phyloP scores from a whole-genome alignment of 176 grass and related monocot species.

The Aegilops speltoides region DNA sequence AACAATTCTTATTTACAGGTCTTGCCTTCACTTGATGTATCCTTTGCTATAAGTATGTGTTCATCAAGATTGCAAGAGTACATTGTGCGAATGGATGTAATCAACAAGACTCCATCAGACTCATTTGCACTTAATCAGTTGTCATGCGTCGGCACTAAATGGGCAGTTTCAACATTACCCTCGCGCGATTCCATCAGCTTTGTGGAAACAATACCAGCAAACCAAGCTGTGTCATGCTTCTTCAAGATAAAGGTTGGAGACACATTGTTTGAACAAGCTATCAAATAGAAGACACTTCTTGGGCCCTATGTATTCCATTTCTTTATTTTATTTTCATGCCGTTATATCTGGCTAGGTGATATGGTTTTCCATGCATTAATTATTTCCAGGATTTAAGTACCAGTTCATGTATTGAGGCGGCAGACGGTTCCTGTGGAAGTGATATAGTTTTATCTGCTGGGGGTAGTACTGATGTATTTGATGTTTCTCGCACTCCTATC shows the following conservation, averaged over 20 bases:
- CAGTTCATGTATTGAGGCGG: constrained; percentile 39
- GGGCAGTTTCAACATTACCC: constrained; percentile 68
- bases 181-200: constrained; percentile 52
- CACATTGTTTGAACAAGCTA: not conserved
- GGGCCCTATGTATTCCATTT: not conserved
- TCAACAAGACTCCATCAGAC: constrained; percentile 66
- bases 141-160: constrained; percentile 76
- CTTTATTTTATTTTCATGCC: constrained; percentile 3
- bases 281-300: constrained; percentile 4
- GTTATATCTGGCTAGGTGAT: not conserved
- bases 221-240: constrained; percentile 76
- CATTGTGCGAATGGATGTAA: constrained; percentile 82
- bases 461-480: constrained; percentile 47
- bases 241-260: constrained; percentile 92
- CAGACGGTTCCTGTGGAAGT: constrained; percentile 39
- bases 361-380: constrained; percentile 13
- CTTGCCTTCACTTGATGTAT: constrained; percentile 78
- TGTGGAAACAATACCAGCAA: constrained; percentile 63
- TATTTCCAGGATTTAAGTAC: constrained; percentile 63
- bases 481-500: constrained; percentile 71
- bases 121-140: constrained; percentile 73
- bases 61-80: constrained; percentile 84
- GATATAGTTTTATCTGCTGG: constrained; percentile 56
- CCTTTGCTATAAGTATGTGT: constrained; percentile 71
- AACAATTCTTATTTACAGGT: constrained; percentile 57